Base-by-base conservation (phyloP, 306 rosid species). In the Cicer pinnatifidum region DNA sequence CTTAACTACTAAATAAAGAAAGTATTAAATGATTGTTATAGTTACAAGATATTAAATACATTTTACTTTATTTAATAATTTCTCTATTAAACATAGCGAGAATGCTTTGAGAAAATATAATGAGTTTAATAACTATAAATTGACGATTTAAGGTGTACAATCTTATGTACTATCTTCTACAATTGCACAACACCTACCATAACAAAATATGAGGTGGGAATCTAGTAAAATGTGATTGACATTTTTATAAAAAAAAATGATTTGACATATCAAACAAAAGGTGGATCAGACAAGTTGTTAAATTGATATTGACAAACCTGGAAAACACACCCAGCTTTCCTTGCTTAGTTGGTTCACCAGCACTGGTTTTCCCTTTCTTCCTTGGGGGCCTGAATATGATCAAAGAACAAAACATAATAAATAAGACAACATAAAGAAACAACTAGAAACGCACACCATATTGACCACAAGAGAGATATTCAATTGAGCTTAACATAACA, bases 341-440 rank as follows among this genome's bases (percentile, higher is more conserved):
- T 67, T 76, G 86, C 85, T 84, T 89, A 2, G 83, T 78, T 61
- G 80, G 71, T 37, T 78, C 89, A 43, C 67, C 81, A 19, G 86
- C 60, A 73, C 53, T 85, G 53, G 13, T 54, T 84, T 87, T 91
- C 46, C 56, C 81, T 78, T 88, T 91, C 91, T 88, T 93, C 80
- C 78, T 89, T 52, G 66, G 69, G 41, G 84, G 83, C 79, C 97
- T 94, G 87, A 33, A 67, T 48, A 77, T 28, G 48, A 70, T 11
- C 48, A 71, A 47, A 73, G 74, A 71, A 58, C 51, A 53, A 47
- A 43, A 57, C 28, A 43, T 35, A 16, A 65, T n/a, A 39, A 75
- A 78, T 67, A 73, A 69, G 73, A 37, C 6, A 76, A 67, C 50
- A 11, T 58, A 7, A 54, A 35, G 35, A 57, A 20, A 67, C 57